A percentile compares a stretch with the other conserved stretches of the same genome.
Conservation (phyloP, 192 early-diverging fungal species). For the Podila horticola region DNA sequence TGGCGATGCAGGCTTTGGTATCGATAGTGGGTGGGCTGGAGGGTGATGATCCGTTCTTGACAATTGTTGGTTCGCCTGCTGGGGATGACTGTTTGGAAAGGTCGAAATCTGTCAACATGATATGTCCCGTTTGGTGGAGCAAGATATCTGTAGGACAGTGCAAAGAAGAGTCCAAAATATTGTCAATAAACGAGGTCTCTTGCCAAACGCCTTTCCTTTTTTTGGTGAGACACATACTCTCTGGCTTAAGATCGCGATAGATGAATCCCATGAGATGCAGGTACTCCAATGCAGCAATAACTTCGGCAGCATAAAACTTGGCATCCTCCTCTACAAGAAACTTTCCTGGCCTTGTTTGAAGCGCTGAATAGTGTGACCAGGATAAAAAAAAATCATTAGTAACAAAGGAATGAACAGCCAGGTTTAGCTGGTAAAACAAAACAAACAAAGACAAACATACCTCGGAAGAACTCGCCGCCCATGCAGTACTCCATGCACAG, state of each 20-base stretch:
- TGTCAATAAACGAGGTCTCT: constrained; percentile 30
- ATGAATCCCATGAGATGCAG: constrained; percentile 97
- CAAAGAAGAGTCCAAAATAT: constrained; percentile 1
- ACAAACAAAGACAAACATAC: constrained; percentile 23
- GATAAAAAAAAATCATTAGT: background rate
- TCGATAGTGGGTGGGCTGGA: constrained; percentile 81
- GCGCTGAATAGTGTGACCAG: constrained; percentile 47
- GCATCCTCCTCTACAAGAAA: constrained; percentile 93
- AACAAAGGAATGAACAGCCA: background rate
- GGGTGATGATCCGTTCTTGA: constrained; percentile 65
- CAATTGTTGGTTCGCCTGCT: constrained; percentile 76
- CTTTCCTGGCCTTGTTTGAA: constrained; percentile 91
- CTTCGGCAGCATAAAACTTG: constrained; percentile 97
- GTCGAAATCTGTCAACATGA: constrained; percentile 98
- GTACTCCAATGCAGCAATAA: constrained; percentile 94
- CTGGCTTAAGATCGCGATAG: constrained; percentile 98
- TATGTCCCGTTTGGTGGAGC: constrained; percentile 95
- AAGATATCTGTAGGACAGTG: constrained; percentile 74
- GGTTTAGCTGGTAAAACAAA: background rate
- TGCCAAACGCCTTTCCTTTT: background rate
- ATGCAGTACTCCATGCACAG: constrained; percentile 91
- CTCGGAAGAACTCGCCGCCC: constrained; percentile 91
- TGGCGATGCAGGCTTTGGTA: constrained; percentile 88
- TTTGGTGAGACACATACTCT: constrained; percentile 65
- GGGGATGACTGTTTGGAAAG: constrained; percentile 93